phyloP scores from a whole-genome alignment of 306 rosid species.

The Cucurbita ficifolia region DNA sequence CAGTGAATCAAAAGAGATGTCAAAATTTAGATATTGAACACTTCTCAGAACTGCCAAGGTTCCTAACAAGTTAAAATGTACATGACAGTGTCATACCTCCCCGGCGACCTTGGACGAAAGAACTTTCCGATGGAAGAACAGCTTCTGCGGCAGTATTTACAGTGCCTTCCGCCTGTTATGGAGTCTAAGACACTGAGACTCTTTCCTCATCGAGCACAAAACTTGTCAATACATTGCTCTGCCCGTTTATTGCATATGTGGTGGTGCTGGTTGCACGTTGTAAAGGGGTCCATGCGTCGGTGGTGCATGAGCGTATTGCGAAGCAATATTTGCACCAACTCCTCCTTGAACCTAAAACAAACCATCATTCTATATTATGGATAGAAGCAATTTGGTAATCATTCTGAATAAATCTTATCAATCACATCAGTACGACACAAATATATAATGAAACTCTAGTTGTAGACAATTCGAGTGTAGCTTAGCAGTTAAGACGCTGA shows the following conservation, averaged over 20 bases:
- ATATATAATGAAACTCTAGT: background rate
- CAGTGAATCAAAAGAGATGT: background rate
- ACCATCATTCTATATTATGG: background rate
- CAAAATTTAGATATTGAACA: background rate
- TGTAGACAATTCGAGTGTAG: background rate
- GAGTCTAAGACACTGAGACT: background rate
- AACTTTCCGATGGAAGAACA: background rate
- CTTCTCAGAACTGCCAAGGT: background rate
- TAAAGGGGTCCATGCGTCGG: constrained; percentile 7
- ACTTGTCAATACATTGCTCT: background rate
- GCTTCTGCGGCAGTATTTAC: background rate
- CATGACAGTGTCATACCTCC: background rate
- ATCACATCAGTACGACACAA: background rate
- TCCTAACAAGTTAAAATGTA: background rate
- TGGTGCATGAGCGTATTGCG: constrained; percentile 27
- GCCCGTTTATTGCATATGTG: constrained; percentile 16
- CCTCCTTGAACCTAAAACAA: constrained; percentile 1
- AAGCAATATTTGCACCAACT: constrained; percentile 22
- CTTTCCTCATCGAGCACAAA: background rate
- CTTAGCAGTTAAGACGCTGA: background rate
- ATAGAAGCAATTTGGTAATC: background rate
- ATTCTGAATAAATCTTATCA: background rate
- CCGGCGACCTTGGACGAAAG: background rate
- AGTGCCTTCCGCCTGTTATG: background rate
- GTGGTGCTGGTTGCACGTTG: constrained; percentile 23